Conservation (phyloP, 768 basidiomycete genomes). For the Tulasnella sp. region DNA sequence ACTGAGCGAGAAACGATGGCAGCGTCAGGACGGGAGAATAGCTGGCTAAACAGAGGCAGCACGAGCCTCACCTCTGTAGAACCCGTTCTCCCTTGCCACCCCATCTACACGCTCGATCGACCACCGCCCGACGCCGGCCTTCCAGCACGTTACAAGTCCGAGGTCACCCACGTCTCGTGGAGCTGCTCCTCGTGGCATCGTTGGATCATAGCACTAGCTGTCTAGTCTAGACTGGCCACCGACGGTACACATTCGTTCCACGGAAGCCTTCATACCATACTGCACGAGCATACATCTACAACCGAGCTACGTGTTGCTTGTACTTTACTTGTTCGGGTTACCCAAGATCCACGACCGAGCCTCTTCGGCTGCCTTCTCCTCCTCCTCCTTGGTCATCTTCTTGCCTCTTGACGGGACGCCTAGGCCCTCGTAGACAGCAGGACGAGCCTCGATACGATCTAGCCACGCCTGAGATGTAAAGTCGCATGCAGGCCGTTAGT, state of each 20-base stretch:
- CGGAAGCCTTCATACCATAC: not conserved
- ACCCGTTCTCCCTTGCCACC: too few species aligned
- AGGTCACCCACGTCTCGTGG: too few species aligned
- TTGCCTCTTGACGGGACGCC: conserved; percentile 41
- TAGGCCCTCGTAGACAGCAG: conserved; percentile 45
- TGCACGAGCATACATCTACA: not conserved
- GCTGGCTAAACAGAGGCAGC: not conserved
- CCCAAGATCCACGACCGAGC: conserved; percentile 40
- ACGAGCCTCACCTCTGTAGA: too few species aligned
- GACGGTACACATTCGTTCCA: not conserved
- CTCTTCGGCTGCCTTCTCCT: conserved; percentile 41
- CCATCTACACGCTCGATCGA: too few species aligned
- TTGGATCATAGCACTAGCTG: too few species aligned
- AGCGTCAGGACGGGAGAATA: not conserved
- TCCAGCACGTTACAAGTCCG: too few species aligned
- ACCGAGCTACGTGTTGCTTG: not conserved
- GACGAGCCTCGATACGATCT: conserved; percentile 47
- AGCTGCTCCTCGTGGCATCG: too few species aligned
- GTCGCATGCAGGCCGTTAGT: not conserved
- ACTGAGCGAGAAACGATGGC: not conserved
- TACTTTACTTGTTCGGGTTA: conserved; percentile 21
- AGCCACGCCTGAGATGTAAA: conserved; percentile 47
- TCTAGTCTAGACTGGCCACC: too few species aligned
- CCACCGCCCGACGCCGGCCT: too few species aligned
- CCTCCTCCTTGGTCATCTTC: conserved; percentile 43